Conservation (phyloP, 2,329 filamentous ascomycete genomes). For the Beauveria medogensis region DNA sequence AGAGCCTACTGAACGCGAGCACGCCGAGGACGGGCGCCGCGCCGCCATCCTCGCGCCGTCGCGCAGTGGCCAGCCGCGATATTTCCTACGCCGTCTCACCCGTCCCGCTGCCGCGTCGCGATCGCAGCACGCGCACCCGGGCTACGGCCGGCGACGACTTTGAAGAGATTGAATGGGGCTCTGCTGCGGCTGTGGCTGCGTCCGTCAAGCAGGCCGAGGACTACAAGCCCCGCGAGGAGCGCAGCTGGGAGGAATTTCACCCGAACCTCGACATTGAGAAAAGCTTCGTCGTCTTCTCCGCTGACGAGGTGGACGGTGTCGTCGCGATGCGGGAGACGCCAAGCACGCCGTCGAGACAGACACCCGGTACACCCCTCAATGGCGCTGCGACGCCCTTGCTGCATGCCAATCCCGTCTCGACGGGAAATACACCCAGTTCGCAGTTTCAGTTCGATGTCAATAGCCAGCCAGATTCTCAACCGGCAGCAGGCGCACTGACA, state of each 20-base stretch:
- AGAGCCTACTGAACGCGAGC: constrained; percentile 42
- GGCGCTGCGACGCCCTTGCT: constrained; percentile 39
- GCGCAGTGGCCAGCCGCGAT: constrained; percentile 30
- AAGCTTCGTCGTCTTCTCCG: constrained; percentile 67
- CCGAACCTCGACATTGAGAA: constrained; percentile 86
- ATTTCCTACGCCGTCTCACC: constrained; percentile 28
- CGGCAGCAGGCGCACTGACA: constrained; percentile 17
- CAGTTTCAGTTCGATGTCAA: constrained; percentile 17
- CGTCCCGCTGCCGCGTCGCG: constrained; percentile 44
- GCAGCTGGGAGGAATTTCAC: constrained; percentile 97
- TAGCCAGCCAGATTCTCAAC: constrained; percentile 19
- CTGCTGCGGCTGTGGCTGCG: constrained; percentile 76
- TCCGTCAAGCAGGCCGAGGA: constrained; percentile 86
- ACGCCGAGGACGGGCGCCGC: constrained; percentile 34
- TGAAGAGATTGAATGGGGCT: constrained; percentile 67
- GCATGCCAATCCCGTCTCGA: constrained; percentile 34
- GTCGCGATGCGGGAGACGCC: constrained; percentile 39
- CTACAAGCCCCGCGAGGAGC: constrained; percentile 94
- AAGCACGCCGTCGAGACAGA: constrained; percentile 25
- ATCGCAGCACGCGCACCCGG: constrained; percentile 49
- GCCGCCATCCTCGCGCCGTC: constrained; percentile 25
- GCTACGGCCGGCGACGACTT: constrained; percentile 42
- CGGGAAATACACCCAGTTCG: constrained; percentile 35
- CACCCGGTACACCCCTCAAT: constrained; percentile 32
- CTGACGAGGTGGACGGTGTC: constrained; percentile 81